Conservation (phyloP, 768 basidiomycete genomes). For the Rhizopogon roseolus region DNA sequence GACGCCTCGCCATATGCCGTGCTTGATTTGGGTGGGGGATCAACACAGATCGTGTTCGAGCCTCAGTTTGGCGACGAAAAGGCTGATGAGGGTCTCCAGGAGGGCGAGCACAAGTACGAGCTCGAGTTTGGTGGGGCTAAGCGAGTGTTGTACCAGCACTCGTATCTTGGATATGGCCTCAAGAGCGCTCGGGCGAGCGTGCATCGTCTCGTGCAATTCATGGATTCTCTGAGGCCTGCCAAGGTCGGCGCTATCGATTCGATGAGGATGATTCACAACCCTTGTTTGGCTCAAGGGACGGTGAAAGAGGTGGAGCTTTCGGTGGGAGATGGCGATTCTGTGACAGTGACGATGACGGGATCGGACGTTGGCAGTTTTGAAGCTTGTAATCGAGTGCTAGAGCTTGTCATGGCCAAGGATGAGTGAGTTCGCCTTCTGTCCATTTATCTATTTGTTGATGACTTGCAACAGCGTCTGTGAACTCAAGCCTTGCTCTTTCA, state of each 20-base stretch:
- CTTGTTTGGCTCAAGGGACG: constrained; percentile 74
- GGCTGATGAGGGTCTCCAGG: constrained; percentile 41
- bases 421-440: constrained; percentile 50
- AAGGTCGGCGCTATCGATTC: constrained; percentile 1
- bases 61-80: constrained; percentile 52
- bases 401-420: constrained; percentile 93
- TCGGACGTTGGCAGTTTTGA: constrained; percentile 79
- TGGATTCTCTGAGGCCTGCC: constrained; percentile 42
- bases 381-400: constrained; percentile 77
- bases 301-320: constrained; percentile 59
- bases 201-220: constrained; percentile 89
- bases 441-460: background rate
- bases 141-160: constrained; percentile 91
- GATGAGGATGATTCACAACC: constrained; percentile 43
- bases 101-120: constrained; percentile 91
- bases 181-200: constrained; percentile 84
- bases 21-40: constrained; percentile 93
- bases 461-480: constrained; percentile 62
- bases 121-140: constrained; percentile 67
- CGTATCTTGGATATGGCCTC: constrained; percentile 94
- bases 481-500: constrained; percentile 92
- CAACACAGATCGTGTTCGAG: constrained; percentile 97
- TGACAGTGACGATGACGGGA: constrained; percentile 82
- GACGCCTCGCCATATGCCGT: constrained; percentile 72
- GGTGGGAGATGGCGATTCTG: constrained; percentile 31